Percentiles rank a stretch among this genome's conserved stretches.
Evolutionary conservation across 83 land plant genomes (phyloP).

Genomic region (Thuja plicata): DNA sequence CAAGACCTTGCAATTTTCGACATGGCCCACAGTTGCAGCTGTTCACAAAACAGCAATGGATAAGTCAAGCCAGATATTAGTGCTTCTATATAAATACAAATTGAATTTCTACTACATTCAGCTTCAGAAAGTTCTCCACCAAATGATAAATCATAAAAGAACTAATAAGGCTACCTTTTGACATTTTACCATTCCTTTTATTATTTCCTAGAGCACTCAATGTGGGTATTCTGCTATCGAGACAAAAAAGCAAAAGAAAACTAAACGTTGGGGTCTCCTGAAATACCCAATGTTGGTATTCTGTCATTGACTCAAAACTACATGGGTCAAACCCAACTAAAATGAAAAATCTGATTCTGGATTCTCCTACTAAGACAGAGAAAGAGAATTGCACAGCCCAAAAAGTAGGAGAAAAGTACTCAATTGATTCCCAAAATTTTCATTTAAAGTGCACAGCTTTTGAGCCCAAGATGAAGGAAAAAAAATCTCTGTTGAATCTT

Average conservation of each 20-base stretch:
- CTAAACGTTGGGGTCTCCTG: background rate
- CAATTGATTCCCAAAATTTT: no score
- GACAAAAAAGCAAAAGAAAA: background rate
- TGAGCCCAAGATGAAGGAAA: no score
- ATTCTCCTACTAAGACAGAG: no score
- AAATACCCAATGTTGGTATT: background rate
- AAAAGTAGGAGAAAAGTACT: no score
- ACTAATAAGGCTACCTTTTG: background rate
- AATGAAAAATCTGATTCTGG: no score
- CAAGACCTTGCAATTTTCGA: constrained; percentile 34
- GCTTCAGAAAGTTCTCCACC: background rate
- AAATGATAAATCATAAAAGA: background rate
- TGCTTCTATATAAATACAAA: background rate
- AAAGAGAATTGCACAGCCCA: no score
- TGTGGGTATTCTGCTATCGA: background rate
- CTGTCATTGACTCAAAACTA: background rate
- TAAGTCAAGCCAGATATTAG: background rate
- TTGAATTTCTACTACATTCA: background rate
- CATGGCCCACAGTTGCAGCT: constrained; percentile 65
- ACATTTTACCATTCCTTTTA: background rate
- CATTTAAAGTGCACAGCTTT: no score
- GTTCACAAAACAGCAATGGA: background rate
- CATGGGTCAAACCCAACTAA: no score
- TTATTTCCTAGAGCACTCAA: background rate
- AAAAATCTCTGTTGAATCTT: no score